phyloP scores from a whole-genome alignment of 2,329 filamentous ascomycete genomes.

The Bisporella sp. region DNA sequence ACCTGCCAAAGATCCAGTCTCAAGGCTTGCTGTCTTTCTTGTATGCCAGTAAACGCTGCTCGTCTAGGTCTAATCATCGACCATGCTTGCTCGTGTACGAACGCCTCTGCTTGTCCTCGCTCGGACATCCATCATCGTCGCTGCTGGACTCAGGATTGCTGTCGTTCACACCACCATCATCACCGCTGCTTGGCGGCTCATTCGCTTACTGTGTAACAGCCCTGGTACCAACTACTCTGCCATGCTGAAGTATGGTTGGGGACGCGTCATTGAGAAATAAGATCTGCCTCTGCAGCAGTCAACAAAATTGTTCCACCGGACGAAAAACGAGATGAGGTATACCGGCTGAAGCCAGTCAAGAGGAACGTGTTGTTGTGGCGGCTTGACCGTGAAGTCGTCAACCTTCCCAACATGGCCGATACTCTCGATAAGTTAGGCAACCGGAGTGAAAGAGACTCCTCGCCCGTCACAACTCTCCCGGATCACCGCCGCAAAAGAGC shows the following conservation, averaged over 20 bases:
- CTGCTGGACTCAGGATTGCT: background rate
- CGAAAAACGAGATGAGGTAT: background rate
- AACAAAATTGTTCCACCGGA: background rate
- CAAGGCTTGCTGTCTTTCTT: background rate
- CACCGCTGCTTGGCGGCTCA: conserved; percentile 3
- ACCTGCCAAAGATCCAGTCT: background rate
- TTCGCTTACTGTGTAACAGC: background rate
- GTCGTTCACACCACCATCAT: background rate
- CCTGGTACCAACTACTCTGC: conserved; percentile 5
- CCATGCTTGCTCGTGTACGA: background rate
- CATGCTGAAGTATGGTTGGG: background rate
- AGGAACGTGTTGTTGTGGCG: background rate
- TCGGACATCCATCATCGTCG: background rate
- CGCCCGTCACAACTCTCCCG: background rate
- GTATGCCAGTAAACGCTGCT: background rate
- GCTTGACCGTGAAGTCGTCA: background rate
- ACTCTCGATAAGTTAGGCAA: background rate
- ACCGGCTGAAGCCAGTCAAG: background rate
- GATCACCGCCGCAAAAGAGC: background rate
- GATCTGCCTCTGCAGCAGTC: too few relatives aligned
- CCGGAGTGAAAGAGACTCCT: background rate
- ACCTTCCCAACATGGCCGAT: conserved; percentile 1
- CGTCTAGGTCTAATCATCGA: background rate
- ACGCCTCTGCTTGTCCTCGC: background rate
- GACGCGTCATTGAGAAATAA: background rate